Base-by-base conservation (phyloP, 352 stramenopile genomes). In the Phytopythium helicoides region DNA sequence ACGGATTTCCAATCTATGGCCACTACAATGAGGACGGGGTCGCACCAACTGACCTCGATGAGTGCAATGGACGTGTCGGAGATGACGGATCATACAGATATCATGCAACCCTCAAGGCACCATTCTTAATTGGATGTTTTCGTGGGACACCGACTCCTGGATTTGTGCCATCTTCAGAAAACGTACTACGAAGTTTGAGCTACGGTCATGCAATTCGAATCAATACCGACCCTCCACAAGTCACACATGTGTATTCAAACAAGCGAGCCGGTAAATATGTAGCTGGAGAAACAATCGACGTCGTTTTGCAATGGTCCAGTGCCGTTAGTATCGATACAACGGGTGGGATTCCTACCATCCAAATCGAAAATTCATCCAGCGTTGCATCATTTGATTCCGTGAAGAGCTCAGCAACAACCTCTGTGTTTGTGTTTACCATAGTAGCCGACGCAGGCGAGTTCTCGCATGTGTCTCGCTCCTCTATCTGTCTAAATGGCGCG, bases 1-100 rank as follows among this genome's bases (percentile, higher is more conserved):
- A 94, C 36, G 84, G 84, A 0, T 94, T 89, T 44, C 81, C 84
- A 15, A 36, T 94, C 10, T 92, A 90, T 18, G 81, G 77, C 12
- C 70, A 69, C 5, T 87, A 77, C 50, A 64, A 48, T 6, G 74
- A 85, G 37, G 68, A 69, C 21, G 78, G 79, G 2, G 54, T 55
- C 6, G n/a, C 59, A 1, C 73, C 82, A 7, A 74, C 35, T 1
- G 75, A 84, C 45, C 52, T 92, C 0, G 82, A 92, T n/a, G 60
- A 42, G 5, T 92, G 82, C 56, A 88, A 89, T 54, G 79, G 82
- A 9, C 75, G 77, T 5, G 38, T 76, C 11, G 76, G 77, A 4
- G 66, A 86, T 11, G 77, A 88, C 35, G 82, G 82, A 0, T 77
- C 62, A 18, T 92, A 92, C 19, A 66, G 74, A 4, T 92, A 92